Evolutionary conservation across 345 rosid species (phyloP), one percentile per base, ranked within the genome.

Genomic region (Salix suchowensis): DNA sequence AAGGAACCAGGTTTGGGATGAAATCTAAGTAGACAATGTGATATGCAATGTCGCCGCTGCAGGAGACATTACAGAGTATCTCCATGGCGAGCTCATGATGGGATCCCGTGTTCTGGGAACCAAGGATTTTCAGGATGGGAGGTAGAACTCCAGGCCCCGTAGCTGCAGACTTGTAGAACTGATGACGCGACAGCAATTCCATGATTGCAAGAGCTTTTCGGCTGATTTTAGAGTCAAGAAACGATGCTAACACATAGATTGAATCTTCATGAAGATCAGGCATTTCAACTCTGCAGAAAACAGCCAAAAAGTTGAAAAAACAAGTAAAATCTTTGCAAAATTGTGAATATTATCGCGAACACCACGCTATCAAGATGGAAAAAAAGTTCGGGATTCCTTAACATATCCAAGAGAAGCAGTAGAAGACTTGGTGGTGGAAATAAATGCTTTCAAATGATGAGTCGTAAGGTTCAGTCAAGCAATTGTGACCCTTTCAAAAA

Each of bases 21-120:
- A 79, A 83, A 30, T 79, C 87, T 71, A 86, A 74, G 69, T 70
- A 86, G 30, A 75, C 40, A 12, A 86, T 78, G 79, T 86, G 87
- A 70, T 78, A 46, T 39, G 79, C 74, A 13, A 76, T 55, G 36
- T 78, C 70, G 44, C 40, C 50, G 39, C 76, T 39, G 65, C 60
- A 58, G 12, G 86, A 86, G 71, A 86, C 71, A 69, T 82, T 86
- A 61, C 68, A 5, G 4, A 86, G 69, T 70, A 76, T 82, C 68
- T 77, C 82, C 67, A 86, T 30, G 42, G 83, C 76, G 71, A 76
- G 73, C 72, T 64, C 19, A 14, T 70, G 28, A 14, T 70, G 28
- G 67, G 21, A 71, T 68, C 80, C 72, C 26, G 61, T 64, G 40
- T 18, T 65, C n/a, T 72, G 65, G 0, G 77, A 28, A 67, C 82